Evolutionary conservation across 352 stramenopile species (phyloP).

Genomic region (Stramenopiles sp.): DNA sequence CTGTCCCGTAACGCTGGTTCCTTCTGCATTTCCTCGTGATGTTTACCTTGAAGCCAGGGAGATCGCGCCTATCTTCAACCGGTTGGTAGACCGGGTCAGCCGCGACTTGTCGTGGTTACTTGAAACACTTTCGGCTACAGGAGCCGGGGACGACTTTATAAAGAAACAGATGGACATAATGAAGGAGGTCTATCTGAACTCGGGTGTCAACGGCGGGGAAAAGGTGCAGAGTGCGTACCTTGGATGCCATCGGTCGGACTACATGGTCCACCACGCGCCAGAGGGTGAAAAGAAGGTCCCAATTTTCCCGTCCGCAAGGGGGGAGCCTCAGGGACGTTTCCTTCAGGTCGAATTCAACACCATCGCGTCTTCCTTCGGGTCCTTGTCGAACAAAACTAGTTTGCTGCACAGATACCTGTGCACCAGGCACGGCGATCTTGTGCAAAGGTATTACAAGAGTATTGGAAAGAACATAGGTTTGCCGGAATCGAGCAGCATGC

Average conservation of each 20-base stretch:
- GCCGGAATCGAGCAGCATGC: background rate
- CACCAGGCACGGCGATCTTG: too few species aligned
- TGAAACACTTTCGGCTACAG: background rate
- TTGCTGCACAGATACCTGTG: slow-evolving; percentile 58
- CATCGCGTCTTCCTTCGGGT: slow-evolving; percentile 89
- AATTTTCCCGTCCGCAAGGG: slow-evolving; percentile 30
- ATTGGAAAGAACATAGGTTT: background rate
- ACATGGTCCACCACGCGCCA: slow-evolving; percentile 71
- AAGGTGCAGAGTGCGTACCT: slow-evolving; percentile 48
- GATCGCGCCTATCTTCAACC: slow-evolving; percentile 45
- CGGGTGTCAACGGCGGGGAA: background rate
- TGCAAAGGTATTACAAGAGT: background rate
- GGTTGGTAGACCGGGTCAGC: slow-evolving; percentile 48
- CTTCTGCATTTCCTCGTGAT: background rate
- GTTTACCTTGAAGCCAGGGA: slow-evolving; percentile 25
- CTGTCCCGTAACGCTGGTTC: slow-evolving; percentile 13
- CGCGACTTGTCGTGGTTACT: slow-evolving; percentile 49
- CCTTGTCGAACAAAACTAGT: slow-evolving; percentile 69
- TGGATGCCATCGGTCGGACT: slow-evolving; percentile 73
- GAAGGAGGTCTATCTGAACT: background rate
- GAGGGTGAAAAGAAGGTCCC: slow-evolving; percentile 25
- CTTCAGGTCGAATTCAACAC: slow-evolving; percentile 93
- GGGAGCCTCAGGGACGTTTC: slow-evolving; percentile 38
- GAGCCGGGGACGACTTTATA: slow-evolving; percentile 47
- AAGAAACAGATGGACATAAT: background rate